Conservation (phyloP, 768 basidiomycete genomes). For the Leccinum rimulosum region DNA sequence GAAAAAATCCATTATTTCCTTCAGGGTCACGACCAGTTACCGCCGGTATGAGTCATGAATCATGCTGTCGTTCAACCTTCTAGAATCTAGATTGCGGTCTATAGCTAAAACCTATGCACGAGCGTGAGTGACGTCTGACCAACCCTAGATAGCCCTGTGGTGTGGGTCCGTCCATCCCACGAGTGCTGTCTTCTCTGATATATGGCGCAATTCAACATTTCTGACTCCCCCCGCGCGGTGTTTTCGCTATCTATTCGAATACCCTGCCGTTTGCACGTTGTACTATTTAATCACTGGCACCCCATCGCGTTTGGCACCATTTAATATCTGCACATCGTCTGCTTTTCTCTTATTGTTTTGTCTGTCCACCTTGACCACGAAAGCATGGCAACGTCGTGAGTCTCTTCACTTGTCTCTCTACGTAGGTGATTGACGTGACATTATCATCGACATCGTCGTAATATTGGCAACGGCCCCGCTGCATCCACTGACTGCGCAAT, state of each 20-base stretch:
- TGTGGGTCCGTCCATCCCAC: slow-evolving; percentile 1
- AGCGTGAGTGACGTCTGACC: background rate
- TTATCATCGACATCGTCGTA: too few species aligned
- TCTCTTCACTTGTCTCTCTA: background rate
- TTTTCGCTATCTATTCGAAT: background rate
- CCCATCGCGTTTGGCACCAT: background rate
- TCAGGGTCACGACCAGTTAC: background rate
- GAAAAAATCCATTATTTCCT: background rate
- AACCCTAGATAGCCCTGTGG: background rate
- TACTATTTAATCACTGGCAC: background rate
- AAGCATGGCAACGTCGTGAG: background rate
- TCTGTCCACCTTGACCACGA: background rate
- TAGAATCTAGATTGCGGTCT: background rate
- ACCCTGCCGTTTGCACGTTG: background rate
- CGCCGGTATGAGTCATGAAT: background rate
- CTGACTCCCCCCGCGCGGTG: background rate
- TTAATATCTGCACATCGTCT: background rate
- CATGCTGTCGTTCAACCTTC: background rate
- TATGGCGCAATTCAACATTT: background rate
- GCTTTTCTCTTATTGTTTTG: background rate
- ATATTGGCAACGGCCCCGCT: too few species aligned
- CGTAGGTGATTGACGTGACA: background rate
- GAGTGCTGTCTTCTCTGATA: background rate
- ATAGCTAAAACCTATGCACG: background rate
- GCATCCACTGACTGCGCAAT: background rate